Base-by-base conservation (phyloP, 768 basidiomycete genomes). In the Boletus edulis region DNA sequence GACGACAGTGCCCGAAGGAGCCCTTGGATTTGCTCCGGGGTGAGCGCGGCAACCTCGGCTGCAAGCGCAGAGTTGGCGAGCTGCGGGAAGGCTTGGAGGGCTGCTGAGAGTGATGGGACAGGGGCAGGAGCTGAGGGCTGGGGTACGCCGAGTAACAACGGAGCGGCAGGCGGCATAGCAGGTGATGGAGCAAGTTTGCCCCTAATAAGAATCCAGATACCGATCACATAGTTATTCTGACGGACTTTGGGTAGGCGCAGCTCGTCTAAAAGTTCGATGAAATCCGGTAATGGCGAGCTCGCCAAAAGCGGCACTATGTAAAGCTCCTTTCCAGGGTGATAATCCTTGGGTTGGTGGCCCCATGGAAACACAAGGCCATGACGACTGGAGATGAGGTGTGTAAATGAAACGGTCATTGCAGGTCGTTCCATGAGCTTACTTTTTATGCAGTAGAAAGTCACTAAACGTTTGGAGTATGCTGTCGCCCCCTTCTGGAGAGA, bases 351-450 rank as follows among this genome's bases (percentile, higher is more conserved):
- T 39, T 82, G 80, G 45, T 76, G 76, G 1, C 91, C 88, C 91
- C 91, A 94, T 10, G 91, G 91, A 59, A 93, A 92, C 18, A 92
- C 81, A 20, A 94, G 78, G 11, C 89, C 91, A 67, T 94, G 90
- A 20, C 91, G 91, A 49, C 91, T 94, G 69, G 58, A 61, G 35
- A 55, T 57, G 42, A 57, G 13, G 27, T 13, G 32, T 3, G 38
- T 66, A 53, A 31, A 51, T 61, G 41, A 55, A 49, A n/a, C n/a
- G 48, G 53, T 2, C 34, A 51, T 52, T 58, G 42, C 38, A 57
- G 18, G 46, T 59, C 48, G 45, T 43, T 41, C 24, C 22, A 50
- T 37, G 61, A 49, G 74, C 85, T 54, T 65, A 91, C 91, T 81
- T 81, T 76, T 91, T 91, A 1, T 78, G 78, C 37, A 86, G 77